phyloP scores from a whole-genome alignment of 345 rosid species.

The Euclidium syriacum region DNA sequence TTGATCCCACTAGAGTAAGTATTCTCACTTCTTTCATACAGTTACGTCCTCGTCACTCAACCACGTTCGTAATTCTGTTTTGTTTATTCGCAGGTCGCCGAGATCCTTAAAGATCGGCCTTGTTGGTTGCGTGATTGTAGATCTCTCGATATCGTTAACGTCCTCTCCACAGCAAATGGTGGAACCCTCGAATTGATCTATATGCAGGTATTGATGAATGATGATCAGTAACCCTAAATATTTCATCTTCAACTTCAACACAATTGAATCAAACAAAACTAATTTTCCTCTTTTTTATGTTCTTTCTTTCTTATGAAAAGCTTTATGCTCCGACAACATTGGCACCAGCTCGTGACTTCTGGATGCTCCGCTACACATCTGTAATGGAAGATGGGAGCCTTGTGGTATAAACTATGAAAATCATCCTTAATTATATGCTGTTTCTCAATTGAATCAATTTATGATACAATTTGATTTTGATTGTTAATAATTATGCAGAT shows the following conservation, averaged over 20 bases:
- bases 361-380: slow-evolving; percentile 95
- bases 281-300: neutral
- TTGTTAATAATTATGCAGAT: slow-evolving; percentile 38
- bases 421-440: neutral
- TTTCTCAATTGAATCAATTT: neutral
- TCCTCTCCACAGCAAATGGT: slow-evolving; percentile 83
- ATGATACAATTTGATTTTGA: neutral
- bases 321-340: slow-evolving; percentile 96
- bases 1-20: slow-evolving; percentile 93
- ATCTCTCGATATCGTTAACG: slow-evolving; percentile 78
- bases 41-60: neutral
- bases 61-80: neutral
- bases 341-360: slow-evolving; percentile 98
- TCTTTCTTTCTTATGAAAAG: slow-evolving; percentile 30
- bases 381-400: slow-evolving; percentile 96
- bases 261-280: neutral
- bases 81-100: slow-evolving; percentile 60
- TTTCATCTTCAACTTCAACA: neutral
- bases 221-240: neutral
- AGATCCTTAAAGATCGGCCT: slow-evolving; percentile 94
- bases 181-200: slow-evolving; percentile 97
- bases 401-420: slow-evolving; percentile 53
- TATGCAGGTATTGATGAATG: slow-evolving; percentile 65
- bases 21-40: slow-evolving; percentile 1
- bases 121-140: slow-evolving; percentile 94